Percentiles rank a stretch among this genome's conserved stretches.
These are phyloP conservation scores for Fraxinus greggii DNA, from an alignment of 305 asterid species.

Conservation along the genomic window DNA sequence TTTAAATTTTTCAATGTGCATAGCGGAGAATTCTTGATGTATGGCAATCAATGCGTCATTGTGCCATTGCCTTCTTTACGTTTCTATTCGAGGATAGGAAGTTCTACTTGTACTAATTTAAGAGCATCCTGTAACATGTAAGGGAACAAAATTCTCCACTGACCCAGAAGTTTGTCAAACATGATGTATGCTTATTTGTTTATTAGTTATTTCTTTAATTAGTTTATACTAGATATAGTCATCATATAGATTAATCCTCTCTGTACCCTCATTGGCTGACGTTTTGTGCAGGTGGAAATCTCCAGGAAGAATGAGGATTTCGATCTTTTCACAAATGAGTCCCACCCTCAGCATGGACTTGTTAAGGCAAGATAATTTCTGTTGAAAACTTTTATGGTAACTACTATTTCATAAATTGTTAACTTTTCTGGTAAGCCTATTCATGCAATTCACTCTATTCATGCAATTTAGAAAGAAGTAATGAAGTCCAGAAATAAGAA, in stretches of 20 bases:
- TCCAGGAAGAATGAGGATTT: slow-evolving; percentile 54
- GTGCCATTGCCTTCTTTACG: not conserved
- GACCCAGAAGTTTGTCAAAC: slow-evolving; percentile 5
- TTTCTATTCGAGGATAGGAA: not conserved
- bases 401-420: slow-evolving; percentile 9
- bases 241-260: slow-evolving; percentile 20
- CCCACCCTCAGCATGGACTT: slow-evolving; percentile 86
- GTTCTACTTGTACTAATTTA: not conserved
- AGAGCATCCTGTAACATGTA: not conserved
- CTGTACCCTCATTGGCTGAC: slow-evolving; percentile 19
- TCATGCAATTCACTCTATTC: slow-evolving; percentile 25
- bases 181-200: slow-evolving; percentile 14
- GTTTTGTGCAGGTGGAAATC: slow-evolving; percentile 67
- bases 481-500: slow-evolving; percentile 90
- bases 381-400: slow-evolving; percentile 24
- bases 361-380: slow-evolving; percentile 59
- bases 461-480: slow-evolving; percentile 74
- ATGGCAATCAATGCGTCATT: not conserved
- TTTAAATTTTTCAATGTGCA: not conserved
- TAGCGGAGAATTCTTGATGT: not conserved
- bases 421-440: slow-evolving; percentile 19
- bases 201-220: slow-evolving; percentile 3
- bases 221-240: not conserved
- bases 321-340: slow-evolving; percentile 64
- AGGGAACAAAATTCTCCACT: not conserved